These are phyloP conservation scores for Neophaeococcomyces aloes DNA, from an alignment of 2,329 filamentous ascomycete species.

Conservation along the genomic window DNA sequence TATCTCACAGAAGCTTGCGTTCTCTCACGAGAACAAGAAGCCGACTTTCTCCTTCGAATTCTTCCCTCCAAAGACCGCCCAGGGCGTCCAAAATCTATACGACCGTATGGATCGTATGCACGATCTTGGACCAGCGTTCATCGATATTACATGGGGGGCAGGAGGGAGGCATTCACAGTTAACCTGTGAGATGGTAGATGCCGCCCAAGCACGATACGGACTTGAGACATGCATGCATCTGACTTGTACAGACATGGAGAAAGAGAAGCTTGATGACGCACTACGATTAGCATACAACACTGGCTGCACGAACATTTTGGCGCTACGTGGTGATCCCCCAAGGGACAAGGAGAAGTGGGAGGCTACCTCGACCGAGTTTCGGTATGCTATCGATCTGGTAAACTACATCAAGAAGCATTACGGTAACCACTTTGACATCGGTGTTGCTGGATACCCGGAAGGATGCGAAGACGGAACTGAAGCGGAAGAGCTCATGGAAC, in stretches of 20 bases:
- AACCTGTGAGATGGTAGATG: constrained; percentile 94
- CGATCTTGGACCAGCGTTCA: constrained; percentile 82
- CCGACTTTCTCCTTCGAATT: constrained; percentile 98
- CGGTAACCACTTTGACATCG: constrained; percentile 90
- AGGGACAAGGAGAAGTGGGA: constrained; percentile 91
- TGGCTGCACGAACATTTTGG: constrained; percentile 94
- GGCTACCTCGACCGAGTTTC: constrained; percentile 74
- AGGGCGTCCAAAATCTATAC: constrained; percentile 96
- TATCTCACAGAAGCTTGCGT: constrained; percentile 80
- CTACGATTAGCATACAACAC: constrained; percentile 81
- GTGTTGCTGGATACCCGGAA: constrained; percentile 92
- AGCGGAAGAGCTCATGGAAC: constrained; percentile 72
- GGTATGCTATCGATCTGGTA: constrained; percentile 84
- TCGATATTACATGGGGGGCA: constrained; percentile 97
- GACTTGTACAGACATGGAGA: constrained; percentile 96
- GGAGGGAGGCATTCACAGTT: constrained; percentile 83
- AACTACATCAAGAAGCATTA: constrained; percentile 70
- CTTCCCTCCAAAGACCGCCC: constrained; percentile 85
- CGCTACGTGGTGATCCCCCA: constrained; percentile 84
- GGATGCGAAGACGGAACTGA: constrained; percentile 88
- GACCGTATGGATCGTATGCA: constrained; percentile 99
- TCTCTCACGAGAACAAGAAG: constrained; percentile 65
- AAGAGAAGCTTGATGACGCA: constrained; percentile 80
- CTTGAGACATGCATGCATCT: constrained; percentile 98
- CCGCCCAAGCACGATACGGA: constrained; percentile 88